Percentiles rank a stretch among this genome's conserved stretches.
These are phyloP conservation scores for Pseudogymnoascus sp. DNA, from an alignment of 2,329 filamentous ascomycete species.

Conservation along the genomic window DNA sequence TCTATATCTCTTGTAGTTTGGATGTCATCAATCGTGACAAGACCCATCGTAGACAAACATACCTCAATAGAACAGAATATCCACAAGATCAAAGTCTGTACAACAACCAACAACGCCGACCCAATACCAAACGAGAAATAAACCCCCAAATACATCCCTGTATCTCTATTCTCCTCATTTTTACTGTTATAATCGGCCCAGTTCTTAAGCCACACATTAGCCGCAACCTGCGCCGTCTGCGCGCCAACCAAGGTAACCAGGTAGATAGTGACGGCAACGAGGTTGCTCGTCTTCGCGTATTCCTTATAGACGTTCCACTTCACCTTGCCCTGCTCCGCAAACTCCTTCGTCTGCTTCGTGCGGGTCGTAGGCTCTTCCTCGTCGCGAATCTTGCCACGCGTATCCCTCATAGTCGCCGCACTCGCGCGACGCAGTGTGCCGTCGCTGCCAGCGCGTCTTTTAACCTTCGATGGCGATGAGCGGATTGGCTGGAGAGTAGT, in stretches of 20 bases:
- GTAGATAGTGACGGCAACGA: conserved; percentile 76
- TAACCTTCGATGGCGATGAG: conserved; percentile 34
- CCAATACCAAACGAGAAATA: conserved; percentile 95
- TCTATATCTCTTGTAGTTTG: neutral
- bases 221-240: conserved; percentile 74
- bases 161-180: conserved; percentile 58
- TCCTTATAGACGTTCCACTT: conserved; percentile 94
- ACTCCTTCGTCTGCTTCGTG: conserved; percentile 80
- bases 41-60: conserved; percentile 22
- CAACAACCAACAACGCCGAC: conserved; percentile 71
- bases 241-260: conserved; percentile 66
- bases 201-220: conserved; percentile 84
- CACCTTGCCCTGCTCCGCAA: conserved; percentile 89
- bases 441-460: conserved; percentile 59
- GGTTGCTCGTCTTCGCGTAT: conserved; percentile 91
- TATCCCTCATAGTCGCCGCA: conserved; percentile 79
- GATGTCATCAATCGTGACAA: conserved; percentile 19
- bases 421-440: conserved; percentile 82
- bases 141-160: conserved; percentile 87
- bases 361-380: conserved; percentile 67
- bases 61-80: conserved; percentile 99
- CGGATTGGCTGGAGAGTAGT: conserved; percentile 71
- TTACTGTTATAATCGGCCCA: conserved; percentile 78
- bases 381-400: conserved; percentile 73
- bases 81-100: conserved; percentile 93